Percentiles rank a stretch among this genome's conserved stretches.
Evolutionary conservation across 495 filamentous ascomycete genomes (phyloP).

Genomic region (Astrocystis sublimbata): DNA sequence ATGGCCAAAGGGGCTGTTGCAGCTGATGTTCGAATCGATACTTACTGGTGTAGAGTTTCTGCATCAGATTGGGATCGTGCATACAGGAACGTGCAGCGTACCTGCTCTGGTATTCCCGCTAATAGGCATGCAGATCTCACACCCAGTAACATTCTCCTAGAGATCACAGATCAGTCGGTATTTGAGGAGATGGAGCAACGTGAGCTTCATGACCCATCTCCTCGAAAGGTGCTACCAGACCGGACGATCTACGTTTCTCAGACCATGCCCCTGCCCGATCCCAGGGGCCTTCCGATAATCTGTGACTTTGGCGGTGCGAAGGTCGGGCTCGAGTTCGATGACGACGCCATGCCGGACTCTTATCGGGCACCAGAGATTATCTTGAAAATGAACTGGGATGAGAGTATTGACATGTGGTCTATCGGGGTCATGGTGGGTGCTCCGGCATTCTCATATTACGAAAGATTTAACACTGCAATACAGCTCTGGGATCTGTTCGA

Average conservation of each 20-base stretch:
- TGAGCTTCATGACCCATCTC: neutral
- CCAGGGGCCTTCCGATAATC: neutral
- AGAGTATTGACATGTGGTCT: neutral
- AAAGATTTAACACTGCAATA: neutral
- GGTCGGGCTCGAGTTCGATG: neutral
- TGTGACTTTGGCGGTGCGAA: neutral
- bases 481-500: neutral
- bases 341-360: too few relatives aligned
- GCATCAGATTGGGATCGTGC: neutral
- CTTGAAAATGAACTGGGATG: neutral
- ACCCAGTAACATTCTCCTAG: neutral
- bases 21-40: neutral
- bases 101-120: neutral
- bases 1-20: neutral
- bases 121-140: neutral
- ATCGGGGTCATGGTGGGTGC: neutral
- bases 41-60: neutral
- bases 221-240: neutral
- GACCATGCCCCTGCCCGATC: neutral
- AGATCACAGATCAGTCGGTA: neutral
- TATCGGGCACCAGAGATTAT: slow-evolving; percentile 5
- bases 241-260: neutral
- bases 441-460: neutral
- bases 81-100: neutral
- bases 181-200: neutral